These are phyloP conservation scores for Paracamarosporium sp. DNA, from an alignment of 2,329 filamentous ascomycete genomes.

Conservation along the genomic window DNA sequence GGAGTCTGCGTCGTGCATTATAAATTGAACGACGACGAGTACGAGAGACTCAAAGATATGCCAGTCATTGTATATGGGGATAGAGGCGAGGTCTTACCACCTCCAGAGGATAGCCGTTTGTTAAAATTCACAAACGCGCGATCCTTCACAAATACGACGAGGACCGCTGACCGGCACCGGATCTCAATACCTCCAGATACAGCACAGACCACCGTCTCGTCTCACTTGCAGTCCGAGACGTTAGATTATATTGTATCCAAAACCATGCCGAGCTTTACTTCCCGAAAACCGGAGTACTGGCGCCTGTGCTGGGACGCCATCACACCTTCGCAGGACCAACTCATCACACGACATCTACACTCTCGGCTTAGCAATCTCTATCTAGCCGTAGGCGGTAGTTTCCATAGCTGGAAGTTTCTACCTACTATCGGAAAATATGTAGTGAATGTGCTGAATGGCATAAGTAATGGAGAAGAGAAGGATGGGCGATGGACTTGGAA, in stretches of 20 bases:
- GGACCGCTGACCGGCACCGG: constrained; percentile 54
- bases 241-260: constrained; percentile 31
- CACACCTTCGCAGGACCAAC: constrained; percentile 67
- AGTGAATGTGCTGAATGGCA: constrained; percentile 48
- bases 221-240: constrained; percentile 53
- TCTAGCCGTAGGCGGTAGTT: constrained; percentile 66
- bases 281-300: constrained; percentile 50
- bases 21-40: constrained; percentile 58
- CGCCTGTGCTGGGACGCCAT: constrained; percentile 66
- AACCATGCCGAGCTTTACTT: constrained; percentile 42
- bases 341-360: constrained; percentile 62
- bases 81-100: constrained; percentile 57
- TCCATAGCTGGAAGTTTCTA: constrained; percentile 71
- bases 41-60: constrained; percentile 56
- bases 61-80: constrained; percentile 62
- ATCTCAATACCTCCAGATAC: constrained; percentile 60
- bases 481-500: constrained; percentile 47
- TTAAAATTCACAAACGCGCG: constrained; percentile 69
- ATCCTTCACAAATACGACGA: constrained; percentile 63
- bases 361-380: constrained; percentile 60
- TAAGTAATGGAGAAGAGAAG: constrained; percentile 45
- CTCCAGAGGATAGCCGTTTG: constrained; percentile 53
- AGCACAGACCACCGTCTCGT: constrained; percentile 52
- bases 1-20: constrained; percentile 67
- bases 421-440: constrained; percentile 68